phyloP scores from a whole-genome alignment of 352 stramenopile species.

The Phytopythium cucurbitacearum region DNA sequence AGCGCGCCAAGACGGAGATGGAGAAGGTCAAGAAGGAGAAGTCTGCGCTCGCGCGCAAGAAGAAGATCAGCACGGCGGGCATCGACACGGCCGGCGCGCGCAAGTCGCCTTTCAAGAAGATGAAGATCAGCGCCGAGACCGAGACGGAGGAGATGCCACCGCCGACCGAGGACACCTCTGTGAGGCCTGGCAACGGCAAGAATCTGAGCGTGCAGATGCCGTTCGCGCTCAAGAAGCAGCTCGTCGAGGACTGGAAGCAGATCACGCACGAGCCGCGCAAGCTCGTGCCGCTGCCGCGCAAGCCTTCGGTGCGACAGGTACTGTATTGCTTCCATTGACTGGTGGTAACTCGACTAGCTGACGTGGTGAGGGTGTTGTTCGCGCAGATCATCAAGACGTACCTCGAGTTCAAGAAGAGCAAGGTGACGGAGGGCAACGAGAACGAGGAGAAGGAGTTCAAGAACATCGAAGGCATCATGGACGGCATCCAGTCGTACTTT shows the following conservation, averaged over 20 bases:
- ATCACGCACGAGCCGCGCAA: conserved; percentile 72
- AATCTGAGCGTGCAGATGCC: conserved; percentile 80
- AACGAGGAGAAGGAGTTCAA: conserved; percentile 74
- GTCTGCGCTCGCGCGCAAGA: conserved; percentile 33
- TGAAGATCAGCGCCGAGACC: conserved; percentile 60
- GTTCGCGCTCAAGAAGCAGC: conserved; percentile 90
- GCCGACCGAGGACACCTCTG: conserved; percentile 12
- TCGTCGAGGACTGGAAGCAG: conserved; percentile 90
- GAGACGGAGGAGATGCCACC: conserved; percentile 60
- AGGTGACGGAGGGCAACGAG: conserved; percentile 45
- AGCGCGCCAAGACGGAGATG: conserved; percentile 40
- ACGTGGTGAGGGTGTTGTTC: conserved; percentile 2
- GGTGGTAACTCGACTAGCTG: background rate
- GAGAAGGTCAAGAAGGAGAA: conserved; percentile 63
- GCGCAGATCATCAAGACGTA: conserved; percentile 78
- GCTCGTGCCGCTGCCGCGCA: conserved; percentile 79
- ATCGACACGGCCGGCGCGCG: conserved; percentile 42
- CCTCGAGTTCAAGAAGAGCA: conserved; percentile 68
- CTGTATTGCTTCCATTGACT: background rate
- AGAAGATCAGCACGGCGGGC: conserved; percentile 60
- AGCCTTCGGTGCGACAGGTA: conserved; percentile 61
- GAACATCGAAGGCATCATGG: conserved; percentile 80
- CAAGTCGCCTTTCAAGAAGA: conserved; percentile 73
- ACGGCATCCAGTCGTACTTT: conserved; percentile 88
- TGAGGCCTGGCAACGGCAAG: conserved; percentile 17